Base-by-base conservation (phyloP, 1,139 yeast species). In the Pichia sp. region DNA sequence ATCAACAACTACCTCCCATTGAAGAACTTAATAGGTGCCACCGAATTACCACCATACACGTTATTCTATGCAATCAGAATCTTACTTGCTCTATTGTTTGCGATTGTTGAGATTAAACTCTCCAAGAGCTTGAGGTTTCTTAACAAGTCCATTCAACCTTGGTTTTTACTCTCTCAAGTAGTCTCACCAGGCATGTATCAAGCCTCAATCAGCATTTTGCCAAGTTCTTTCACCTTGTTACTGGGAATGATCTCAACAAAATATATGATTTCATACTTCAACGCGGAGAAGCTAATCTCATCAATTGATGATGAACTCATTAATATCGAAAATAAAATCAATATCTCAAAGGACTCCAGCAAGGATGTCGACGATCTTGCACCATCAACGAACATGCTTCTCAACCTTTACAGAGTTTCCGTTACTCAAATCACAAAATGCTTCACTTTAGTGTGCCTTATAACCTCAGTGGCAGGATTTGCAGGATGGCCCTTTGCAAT, bases 401-500 rank as follows among this genome's bases (percentile, higher is more conserved):
- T 40, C 12, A 35, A 39, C 16, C 20, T 44, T 14, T 37, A 44
- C 26, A 35, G 38, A 21, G 38, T 37, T 12, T 34, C 45, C 19
- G 28, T 23, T 22, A 39, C 47, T 11, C 17, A 49, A 2, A 48
- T 45, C 17, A 40, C 48, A 7, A 45, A 53, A 33, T 44, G 51
- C 39, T 59, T 66, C 24, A 48, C 63, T 29, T 47, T 56, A 20
- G 74, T 77, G 2, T 63, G 82, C 29, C 52, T 71, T 2, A 70
- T 70, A 63, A 66, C 72, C 33, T 62, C 72, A 26, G 44, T 82
- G 15, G 94, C 91, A 6, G 93, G 93, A 0, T 53, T 88, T 1
- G 46, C 82, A 24, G 96, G 97, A 1, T 88, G 97, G 97, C 96
- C 97, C 1, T 88, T 88, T 59, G 75, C 82, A 0, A 59, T 84